Percentiles rank a stretch among this genome's conserved stretches.
These are phyloP conservation scores for Ustilago shanxiensis DNA, from an alignment of 1,284 basidiomycete genomes.

Conservation along the genomic window DNA sequence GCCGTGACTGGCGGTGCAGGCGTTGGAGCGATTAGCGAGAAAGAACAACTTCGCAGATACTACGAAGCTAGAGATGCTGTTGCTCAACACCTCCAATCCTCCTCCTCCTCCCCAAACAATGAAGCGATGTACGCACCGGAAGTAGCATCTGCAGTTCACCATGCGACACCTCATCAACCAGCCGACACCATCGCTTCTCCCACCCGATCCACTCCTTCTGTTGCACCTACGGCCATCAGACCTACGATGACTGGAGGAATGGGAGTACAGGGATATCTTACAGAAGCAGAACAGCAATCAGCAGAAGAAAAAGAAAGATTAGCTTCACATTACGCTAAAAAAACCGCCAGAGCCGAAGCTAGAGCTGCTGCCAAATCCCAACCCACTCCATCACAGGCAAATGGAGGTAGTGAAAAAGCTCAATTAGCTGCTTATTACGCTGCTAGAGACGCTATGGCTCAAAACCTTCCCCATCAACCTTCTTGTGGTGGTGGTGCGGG, in stretches of 20 bases:
- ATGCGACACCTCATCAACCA: constrained; percentile 42
- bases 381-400: not conserved
- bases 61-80: constrained; percentile 61
- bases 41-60: constrained; percentile 59
- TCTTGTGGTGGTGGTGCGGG: not conserved
- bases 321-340: constrained; percentile 48
- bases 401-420: constrained; percentile 38
- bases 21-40: constrained; percentile 32
- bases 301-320: constrained; percentile 48
- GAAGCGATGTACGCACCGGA: constrained; percentile 30
- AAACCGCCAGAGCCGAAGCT: constrained; percentile 39
- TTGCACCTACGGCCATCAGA: constrained; percentile 1
- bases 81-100: constrained; percentile 31
- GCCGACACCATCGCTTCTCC: constrained; percentile 32
- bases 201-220: constrained; percentile 2
- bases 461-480: constrained; percentile 15
- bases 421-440: constrained; percentile 53
- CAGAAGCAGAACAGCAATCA: constrained; percentile 42
- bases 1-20: not conserved
- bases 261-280: constrained; percentile 24
- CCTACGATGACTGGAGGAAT: constrained; percentile 6
- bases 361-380: constrained; percentile 20
- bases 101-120: constrained; percentile 1
- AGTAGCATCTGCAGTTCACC: constrained; percentile 40
- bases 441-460: constrained; percentile 39